Base-by-base conservation (phyloP, 441 rosid genomes). In the Aquilaria agallochum region DNA sequence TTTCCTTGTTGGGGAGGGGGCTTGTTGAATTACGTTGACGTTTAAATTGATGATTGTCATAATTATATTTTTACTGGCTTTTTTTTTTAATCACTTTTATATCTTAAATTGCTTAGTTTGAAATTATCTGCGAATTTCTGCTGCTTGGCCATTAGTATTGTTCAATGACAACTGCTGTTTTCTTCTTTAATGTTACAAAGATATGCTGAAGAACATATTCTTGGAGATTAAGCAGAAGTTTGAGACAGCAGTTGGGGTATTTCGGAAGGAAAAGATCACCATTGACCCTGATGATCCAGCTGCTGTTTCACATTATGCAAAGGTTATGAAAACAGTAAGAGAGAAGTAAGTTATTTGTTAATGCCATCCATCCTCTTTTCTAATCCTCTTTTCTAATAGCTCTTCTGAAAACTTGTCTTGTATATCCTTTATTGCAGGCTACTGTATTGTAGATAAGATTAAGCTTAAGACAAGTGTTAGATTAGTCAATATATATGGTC, bases 271-370 rank as follows among this genome's bases (percentile, higher is more conserved):
- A 76, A 92, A 88, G 73, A 90, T 95, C 77, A 90, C 88, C 69
- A 86, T 95, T 56, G 89, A 66, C 65, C 98, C 99, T 30, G 89
- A 90, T 50, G 94, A 95, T 75, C 92, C 94, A 11, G 87, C 95
- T 69, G 96, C 96, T 9, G 97, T 95, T 12, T 57, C 85, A 62
- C 96, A 87, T 1, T 95, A 85, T 68, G 92, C 96, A 2, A 87
- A 77, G 64, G 89, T 92, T 55, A 92, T 95, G 99, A 90, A 87
- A 88, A 88, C 87, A 46, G 71, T 84, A 67, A 83, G 98, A 75
- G 84, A 92, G 76, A 92, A 95, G 99, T 95, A 82, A 79, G 71
- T 59, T 31, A 31, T 55, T 20, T 9, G n/a, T 63, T 54, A 14
- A 55, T 58, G 50, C 45, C 20, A n/a, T 53, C 13, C 59, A 31